Evolutionary conservation across 2,329 filamentous ascomycete species (phyloP).

Genomic region (Didymella segeticola): DNA sequence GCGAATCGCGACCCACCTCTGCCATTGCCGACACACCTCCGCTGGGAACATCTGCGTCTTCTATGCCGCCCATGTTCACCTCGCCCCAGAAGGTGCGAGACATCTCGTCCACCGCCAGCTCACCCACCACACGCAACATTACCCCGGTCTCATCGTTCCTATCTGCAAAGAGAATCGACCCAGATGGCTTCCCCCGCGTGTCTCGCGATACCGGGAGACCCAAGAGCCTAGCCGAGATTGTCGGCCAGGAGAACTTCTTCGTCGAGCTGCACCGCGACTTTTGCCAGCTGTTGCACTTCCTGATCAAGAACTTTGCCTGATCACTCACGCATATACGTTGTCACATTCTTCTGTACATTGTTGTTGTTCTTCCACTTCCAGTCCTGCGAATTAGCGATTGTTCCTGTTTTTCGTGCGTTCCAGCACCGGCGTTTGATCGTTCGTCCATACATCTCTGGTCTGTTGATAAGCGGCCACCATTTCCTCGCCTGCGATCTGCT

Average conservation of each 20-base stretch:
- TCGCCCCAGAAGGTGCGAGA: constrained; percentile 39
- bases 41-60: constrained; percentile 39
- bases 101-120: constrained; percentile 38
- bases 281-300: constrained; percentile 46
- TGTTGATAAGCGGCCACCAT: constrained; percentile 5
- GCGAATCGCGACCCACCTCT: constrained; percentile 44
- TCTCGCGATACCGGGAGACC: constrained; percentile 60
- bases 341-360: constrained; percentile 27
- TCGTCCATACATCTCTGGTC: constrained; percentile 7
- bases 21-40: constrained; percentile 40
- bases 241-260: constrained; percentile 65
- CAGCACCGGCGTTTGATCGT: constrained; percentile 25
- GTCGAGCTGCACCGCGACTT: constrained; percentile 64
- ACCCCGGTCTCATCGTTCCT: constrained; percentile 65
- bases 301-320: constrained; percentile 50
- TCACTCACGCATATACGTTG: constrained; percentile 17
- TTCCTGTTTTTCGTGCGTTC: constrained; percentile 17
- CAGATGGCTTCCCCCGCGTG: constrained; percentile 61
- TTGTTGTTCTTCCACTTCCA: constrained; percentile 18
- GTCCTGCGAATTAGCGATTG: constrained; percentile 37
- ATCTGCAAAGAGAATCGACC: constrained; percentile 62
- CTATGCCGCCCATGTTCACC: constrained; percentile 35
- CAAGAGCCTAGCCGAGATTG: constrained; percentile 64
- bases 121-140: constrained; percentile 52
- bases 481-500: constrained; percentile 6